Conservation (phyloP, 179 eudicot genomes). For the Actinidia polygama region DNA sequence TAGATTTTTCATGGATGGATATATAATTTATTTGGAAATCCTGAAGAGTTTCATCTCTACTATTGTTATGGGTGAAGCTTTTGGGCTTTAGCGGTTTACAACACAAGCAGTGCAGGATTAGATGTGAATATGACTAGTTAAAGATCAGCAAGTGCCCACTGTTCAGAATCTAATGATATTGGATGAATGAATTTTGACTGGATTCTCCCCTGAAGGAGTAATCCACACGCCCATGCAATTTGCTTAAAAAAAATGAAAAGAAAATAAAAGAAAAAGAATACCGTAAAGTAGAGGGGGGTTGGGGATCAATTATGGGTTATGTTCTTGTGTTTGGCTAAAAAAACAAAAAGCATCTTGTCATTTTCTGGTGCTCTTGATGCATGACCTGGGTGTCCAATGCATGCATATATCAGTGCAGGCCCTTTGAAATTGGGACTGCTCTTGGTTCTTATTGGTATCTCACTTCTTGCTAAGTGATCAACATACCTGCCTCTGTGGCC, state of each 20-base stretch:
- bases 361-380: neutral
- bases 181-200: neutral
- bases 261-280: neutral
- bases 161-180: neutral
- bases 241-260: neutral
- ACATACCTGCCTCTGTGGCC: conserved; percentile 8
- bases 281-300: neutral
- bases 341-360: neutral
- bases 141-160: too few relatives aligned
- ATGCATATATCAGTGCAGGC: neutral
- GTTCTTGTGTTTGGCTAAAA: too few relatives aligned
- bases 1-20: too few relatives aligned
- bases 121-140: neutral
- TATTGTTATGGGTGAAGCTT: too few relatives aligned
- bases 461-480: conserved; percentile 11
- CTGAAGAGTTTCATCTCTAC: too few relatives aligned
- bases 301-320: too few relatives aligned
- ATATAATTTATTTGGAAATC: too few relatives aligned
- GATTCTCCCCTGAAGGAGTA: neutral
- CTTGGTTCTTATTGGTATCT: neutral
- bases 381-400: neutral
- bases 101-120: neutral
- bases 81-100: too few relatives aligned
- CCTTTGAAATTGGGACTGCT: neutral
- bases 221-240: neutral